Base-by-base conservation (phyloP, 768 basidiomycete species). In the Podaxis sp. region DNA sequence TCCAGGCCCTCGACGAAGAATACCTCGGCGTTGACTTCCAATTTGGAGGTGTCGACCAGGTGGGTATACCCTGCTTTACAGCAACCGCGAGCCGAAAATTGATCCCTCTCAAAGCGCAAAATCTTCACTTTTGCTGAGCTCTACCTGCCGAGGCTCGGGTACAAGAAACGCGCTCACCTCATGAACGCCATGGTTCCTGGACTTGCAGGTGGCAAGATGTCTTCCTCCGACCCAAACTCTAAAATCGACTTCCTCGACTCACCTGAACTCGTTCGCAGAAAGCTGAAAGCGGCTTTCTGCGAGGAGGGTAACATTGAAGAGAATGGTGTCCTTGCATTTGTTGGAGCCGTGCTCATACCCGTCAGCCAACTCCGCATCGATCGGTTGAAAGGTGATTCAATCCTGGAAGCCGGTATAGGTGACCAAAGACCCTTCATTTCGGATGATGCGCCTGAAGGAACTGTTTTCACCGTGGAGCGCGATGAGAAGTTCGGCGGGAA, bases 141-240 rank as follows among this genome's bases (percentile, higher is more conserved):
- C 69, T 96, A 95, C 84, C 89, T 99, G 57, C 97, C 97, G 3
- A 83, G 86, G 65, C 83, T 98, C 36, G 97, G 96, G 38, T 98
- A 98, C 79, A 77, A 79, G 57, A 98, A 97, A 75, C 93, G 96
- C 37, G 92, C 96, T 0, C 97, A 99, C 73, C 81, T 99, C 50
- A 99, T 99, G 97, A 99, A 98, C 76, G 80, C 85, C 37, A 98
- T 98, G 96, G 94, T 98, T 0, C 95, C 96, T 33, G 95, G 96
- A 49, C 82, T 97, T 37, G 88, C 88, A 47, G 96, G 96, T 36
- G 93, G 94, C 17, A 99, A 99, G 73, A 98, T 99, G 97, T 97
- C 95, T 15, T 90, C 95, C 1, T 98, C 96, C 0, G 96, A 98
- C 68, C 94, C 94, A 33, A 93, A 97, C 73, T 95, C 92, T 65